phyloP scores from a whole-genome alignment of 164 flowering plant species.

The Stephania japonica region DNA sequence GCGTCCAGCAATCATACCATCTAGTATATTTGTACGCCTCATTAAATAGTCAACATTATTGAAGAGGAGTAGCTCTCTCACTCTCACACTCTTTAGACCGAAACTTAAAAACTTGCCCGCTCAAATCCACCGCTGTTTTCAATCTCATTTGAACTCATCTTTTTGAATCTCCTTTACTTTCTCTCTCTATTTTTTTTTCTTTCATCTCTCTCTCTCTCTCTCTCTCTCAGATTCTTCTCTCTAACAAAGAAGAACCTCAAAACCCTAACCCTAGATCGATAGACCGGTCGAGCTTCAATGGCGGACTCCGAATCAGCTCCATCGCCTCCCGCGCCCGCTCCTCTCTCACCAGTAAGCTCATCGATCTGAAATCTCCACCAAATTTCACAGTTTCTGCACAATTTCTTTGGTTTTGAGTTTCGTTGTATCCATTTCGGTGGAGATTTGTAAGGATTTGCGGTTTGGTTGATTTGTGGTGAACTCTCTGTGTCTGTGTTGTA shows the following conservation, averaged over 20 bases:
- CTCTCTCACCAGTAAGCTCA: slow-evolving; percentile 19
- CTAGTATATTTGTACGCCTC: too few relatives aligned
- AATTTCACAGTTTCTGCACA: background rate
- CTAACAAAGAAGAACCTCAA: background rate
- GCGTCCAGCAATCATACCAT: too few relatives aligned
- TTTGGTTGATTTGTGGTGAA: background rate
- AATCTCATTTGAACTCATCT: background rate
- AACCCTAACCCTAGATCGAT: slow-evolving; percentile 14
- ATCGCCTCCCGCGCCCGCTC: slow-evolving; percentile 22
- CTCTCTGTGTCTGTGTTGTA: slow-evolving; percentile 13
- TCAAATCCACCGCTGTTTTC: slow-evolving; percentile 5
- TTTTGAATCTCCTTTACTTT: background rate
- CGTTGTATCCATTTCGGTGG: background rate
- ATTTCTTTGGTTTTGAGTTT: background rate
- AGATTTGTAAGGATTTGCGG: background rate
- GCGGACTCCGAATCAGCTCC: slow-evolving; percentile 34
- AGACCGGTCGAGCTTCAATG: slow-evolving; percentile 19
- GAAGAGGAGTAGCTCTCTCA: background rate
- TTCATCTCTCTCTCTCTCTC: slow-evolving; percentile 10
- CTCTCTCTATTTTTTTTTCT: too few relatives aligned
- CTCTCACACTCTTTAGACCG: background rate
- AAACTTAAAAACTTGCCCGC: slow-evolving; percentile 11
- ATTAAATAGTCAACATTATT: background rate
- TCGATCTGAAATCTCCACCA: background rate
- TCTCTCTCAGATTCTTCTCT: background rate